Conservation (phyloP, 306 rosid genomes). For the Vigna radiata region DNA sequence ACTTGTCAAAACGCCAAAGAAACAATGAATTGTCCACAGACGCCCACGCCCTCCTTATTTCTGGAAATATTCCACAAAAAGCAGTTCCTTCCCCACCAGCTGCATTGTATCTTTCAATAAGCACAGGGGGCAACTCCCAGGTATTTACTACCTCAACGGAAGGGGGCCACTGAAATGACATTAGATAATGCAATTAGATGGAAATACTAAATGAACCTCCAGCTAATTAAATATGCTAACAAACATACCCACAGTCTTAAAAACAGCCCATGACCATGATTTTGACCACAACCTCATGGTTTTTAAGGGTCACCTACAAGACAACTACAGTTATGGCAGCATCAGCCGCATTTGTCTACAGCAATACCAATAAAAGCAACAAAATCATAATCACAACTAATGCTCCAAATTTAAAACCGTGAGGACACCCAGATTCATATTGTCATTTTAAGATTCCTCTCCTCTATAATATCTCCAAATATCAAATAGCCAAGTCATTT, state of each 20-base stretch:
- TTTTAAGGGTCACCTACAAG: neutral
- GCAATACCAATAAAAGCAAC: neutral
- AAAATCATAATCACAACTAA: neutral
- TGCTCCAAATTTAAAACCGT: neutral
- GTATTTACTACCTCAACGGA: slow-evolving; percentile 84
- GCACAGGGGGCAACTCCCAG: slow-evolving; percentile 90
- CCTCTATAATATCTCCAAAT: neutral
- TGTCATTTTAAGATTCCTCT: neutral
- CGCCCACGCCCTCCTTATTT: slow-evolving; percentile 97
- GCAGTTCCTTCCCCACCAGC: slow-evolving; percentile 99
- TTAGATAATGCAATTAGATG: slow-evolving; percentile 22
- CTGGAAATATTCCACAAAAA: slow-evolving; percentile 94
- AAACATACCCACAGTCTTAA: neutral
- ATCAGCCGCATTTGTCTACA: neutral
- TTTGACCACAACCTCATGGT: neutral
- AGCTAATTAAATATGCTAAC: neutral
- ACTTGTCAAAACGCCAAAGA: slow-evolving; percentile 97
- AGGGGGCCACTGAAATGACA: slow-evolving; percentile 92
- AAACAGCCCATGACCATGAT: neutral
- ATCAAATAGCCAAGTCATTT: neutral
- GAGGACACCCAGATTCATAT: slow-evolving; percentile 19
- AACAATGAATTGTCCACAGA: slow-evolving; percentile 90
- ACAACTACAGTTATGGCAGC: neutral
- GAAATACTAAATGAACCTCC: slow-evolving; percentile 9
- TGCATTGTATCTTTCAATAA: slow-evolving; percentile 90